Base-by-base conservation (phyloP, 176 grass and related monocot genomes). In the Juncus effusus region DNA sequence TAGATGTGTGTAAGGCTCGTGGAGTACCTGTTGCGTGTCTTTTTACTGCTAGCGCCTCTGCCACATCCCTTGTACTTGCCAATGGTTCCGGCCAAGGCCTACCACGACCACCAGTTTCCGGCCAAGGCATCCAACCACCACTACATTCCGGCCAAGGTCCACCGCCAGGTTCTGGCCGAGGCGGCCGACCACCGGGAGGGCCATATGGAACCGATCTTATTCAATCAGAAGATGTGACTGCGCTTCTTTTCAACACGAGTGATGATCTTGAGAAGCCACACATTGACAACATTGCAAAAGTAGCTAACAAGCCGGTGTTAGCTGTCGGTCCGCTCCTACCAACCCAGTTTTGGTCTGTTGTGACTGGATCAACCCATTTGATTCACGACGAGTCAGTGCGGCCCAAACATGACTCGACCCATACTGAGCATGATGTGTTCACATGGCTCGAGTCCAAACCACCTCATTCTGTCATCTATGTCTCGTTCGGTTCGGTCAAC, bases 281-380 rank as follows among this genome's bases (percentile, higher is more conserved):
- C 51, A 59, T 83, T 3, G 52, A 77, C 0, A 77, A 77, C 66
- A 13, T 77, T n/a, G 64, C 74, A 0, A 49, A 60, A 28, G 14
- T 60, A 54, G 59, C 42, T 14, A 73, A 67, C 11, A 83, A 77
- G 14, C 60, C 74, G 52, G 67, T 77, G 1, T 73, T 75, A 60
- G 80, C 67, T 5, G 36, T 77, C 9, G 80, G 80, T 3, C 80
- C 80, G 2, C 74, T 83, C 66, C 74, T 82, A 36, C 80, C 80
- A 36, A 28, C 66, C 28, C 52, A 64, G 16, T 72, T 77, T 12
- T 76, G 79, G 79, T 76, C 72, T 38, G 62, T 54, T 3, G 64
- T 68, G 13, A 68, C 72, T 2, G 72, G 72, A 4, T 82, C 57
- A 16, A 36, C 54, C 1, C 42, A 36, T 7, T 16, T 76, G 36